Base-by-base conservation (phyloP, 352 stramenopile genomes). In the Phytophthora cryptogea region DNA sequence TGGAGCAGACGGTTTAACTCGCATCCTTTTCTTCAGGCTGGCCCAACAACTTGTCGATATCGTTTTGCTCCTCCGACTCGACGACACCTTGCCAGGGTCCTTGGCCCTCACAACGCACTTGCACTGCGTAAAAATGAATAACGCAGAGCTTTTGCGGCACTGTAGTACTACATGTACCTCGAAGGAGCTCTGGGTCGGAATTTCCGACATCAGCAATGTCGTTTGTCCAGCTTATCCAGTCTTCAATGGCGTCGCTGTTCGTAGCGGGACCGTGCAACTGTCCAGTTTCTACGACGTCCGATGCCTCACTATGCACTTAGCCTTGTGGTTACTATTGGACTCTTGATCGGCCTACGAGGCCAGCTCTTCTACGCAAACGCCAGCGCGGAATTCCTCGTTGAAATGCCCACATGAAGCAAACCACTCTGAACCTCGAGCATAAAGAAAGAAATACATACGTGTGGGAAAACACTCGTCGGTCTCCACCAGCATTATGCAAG, bases 281-380 rank as follows among this genome's bases (percentile, higher is more conserved):
- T 60, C 52, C 41, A 39, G 23, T 53, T 60, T 60, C 40, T 60
- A 53, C 52, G 5, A 33, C 20, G 16, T 52, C 16, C 10, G 26
- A 23, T 23, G 20, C 20, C 20, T 23, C n/a, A 17, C n/a, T 59
- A 51, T 51, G 51, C 41, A 60, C 42, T 35, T 39, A 39, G 13
- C 14, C 52, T 37, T 48, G 11, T 5, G 5, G 8, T 44, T 46
- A 46, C 31, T 59, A 59, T 43, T 35, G n/a, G 4, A 4, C 7
- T 48, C 40, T 47, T 13, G 37, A 7, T 37, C 14, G 36, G 23
- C 13, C 41, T 20, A 42, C 40, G 42, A 45, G 31, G 36, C 16
- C 27, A 33, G 27, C 17, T 43, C 31, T 26, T 60, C 11, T 52
- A 45, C 52, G 8, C 16, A 16, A 49, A 4, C 7, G 13, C 27